Conservation (phyloP, 257 asterid species). For the Primulina huaijiensis region DNA sequence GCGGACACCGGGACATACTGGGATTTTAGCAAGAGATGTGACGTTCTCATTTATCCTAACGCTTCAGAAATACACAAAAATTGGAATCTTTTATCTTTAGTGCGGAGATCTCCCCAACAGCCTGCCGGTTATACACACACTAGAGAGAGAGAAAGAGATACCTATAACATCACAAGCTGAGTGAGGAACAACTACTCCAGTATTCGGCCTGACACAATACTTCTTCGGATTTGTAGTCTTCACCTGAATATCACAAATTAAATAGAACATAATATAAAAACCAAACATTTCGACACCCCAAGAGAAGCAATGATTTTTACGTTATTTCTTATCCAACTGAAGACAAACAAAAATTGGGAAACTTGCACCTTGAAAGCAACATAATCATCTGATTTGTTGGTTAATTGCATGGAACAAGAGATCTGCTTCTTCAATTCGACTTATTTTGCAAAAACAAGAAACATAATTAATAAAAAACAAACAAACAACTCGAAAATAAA, state of each 20-base stretch:
- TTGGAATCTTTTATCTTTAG: neutral
- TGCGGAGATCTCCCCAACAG: neutral
- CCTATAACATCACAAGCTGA: conserved; percentile 53
- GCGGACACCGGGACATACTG: neutral
- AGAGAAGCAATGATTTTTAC: neutral
- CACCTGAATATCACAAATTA: conserved; percentile 37
- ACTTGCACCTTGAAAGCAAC: conserved; percentile 76
- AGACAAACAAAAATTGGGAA: neutral
- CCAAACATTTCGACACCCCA: conserved; percentile 16
- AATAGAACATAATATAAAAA: conserved; percentile 9
- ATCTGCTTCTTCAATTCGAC: conserved; percentile 91
- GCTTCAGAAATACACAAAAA: neutral
- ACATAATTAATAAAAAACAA: conserved; percentile 21
- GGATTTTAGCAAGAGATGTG: neutral
- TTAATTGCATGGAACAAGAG: conserved; percentile 67
- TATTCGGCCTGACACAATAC: conserved; percentile 69
- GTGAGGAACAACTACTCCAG: conserved; percentile 57
- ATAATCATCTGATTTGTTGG: conserved; percentile 55
- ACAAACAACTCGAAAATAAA: conserved; percentile 18
- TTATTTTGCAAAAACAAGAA: conserved; percentile 28
- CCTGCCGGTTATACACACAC: neutral
- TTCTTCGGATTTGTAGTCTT: conserved; percentile 74
- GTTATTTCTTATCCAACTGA: conserved; percentile 13
- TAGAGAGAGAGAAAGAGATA: conserved; percentile 19
- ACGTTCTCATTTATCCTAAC: neutral